Conservation (phyloP, 192 early-diverging fungal genomes). For the Linnemannia schmuckeri region DNA sequence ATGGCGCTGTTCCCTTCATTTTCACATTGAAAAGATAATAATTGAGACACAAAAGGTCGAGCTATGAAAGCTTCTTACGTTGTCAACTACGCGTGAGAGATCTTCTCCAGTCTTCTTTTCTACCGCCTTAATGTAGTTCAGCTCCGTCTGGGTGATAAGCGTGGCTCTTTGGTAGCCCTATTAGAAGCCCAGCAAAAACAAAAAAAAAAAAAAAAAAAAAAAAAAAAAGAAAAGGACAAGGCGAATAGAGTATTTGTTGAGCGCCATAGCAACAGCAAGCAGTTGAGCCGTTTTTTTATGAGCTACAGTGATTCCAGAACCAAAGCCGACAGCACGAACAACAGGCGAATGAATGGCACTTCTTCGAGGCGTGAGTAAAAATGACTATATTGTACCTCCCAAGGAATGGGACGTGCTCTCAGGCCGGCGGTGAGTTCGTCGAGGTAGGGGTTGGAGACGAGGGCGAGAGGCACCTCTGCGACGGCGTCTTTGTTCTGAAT, state of each 20-base stretch:
- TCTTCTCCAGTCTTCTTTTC: conserved; percentile 65
- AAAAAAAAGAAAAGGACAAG: not conserved
- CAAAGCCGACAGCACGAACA: not conserved
- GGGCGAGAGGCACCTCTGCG: conserved; percentile 67
- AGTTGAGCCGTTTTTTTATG: not conserved
- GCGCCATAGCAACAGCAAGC: too few relatives aligned
- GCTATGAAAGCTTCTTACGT: conserved; percentile 18
- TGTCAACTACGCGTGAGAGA: conserved; percentile 56
- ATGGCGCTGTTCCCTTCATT: not conserved
- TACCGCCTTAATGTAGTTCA: conserved; percentile 72
- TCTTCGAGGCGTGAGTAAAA: not conserved
- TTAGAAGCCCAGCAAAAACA: not conserved
- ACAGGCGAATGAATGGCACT: not conserved
- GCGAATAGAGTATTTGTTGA: not conserved
- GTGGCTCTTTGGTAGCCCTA: conserved; percentile 91
- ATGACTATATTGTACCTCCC: conserved; percentile 78
- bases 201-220: not conserved
- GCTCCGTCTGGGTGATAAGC: conserved; percentile 86
- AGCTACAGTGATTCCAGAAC: not conserved
- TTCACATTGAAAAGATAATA: not conserved
- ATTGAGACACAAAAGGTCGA: not conserved
- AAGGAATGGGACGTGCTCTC: conserved; percentile 87
- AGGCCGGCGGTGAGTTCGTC: conserved; percentile 82
- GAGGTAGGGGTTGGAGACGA: conserved; percentile 86
- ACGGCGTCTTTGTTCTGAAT: conserved; percentile 42